Evolutionary conservation across 495 filamentous ascomycete genomes (phyloP), one percentile per base, ranked within the genome.

Genomic region (Penicillium lagena): DNA sequence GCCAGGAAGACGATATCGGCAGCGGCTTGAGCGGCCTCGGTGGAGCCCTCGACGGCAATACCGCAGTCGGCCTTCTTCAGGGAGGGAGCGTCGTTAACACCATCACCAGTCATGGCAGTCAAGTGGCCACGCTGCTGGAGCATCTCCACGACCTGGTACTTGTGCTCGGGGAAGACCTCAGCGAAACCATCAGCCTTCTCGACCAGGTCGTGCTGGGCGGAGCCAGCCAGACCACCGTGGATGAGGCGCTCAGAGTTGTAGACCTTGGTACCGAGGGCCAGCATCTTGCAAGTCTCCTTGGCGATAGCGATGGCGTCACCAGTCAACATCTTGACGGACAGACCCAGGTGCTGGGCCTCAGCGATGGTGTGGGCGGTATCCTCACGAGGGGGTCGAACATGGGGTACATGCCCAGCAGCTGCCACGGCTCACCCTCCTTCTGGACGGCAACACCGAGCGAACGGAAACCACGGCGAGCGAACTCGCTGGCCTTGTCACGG

Each of bases 1-100:
- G 83, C 83, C 55, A 87, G 81, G 79, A 87, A 87, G 59, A 87
- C 83, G 49, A 87, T 87, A 75, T 87, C 83, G 50, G 83, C 82
- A 50, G 83, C 83, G 50, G 83, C 83, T 70, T 87, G 83, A 58
- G 83, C 83, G 59, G 83, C 83, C 70, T 86, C 81, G 32, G 82
- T 83, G 54, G 83, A 80, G 74, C 83, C 83, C 67, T 87, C 83
- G 66, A 87, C 83, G 40, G 83, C 83, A 55, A 87, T 87, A 83
- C 83, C 83, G 54, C 81, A 85, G 56, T 85, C 81, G 46, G 81
- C 78, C 68, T 85, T 85, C 78, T 85, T 85, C 50, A 85, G 74
- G 36, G 80, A 83, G 35, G 81, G 81, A 71, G 81, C 81, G 55
- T 85, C 81, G 72, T 85, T 85, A 58, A 85, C 81, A 80, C 80